Evolutionary conservation across 257 asterid species (phyloP).

Genomic region (Plantago ovata): DNA sequence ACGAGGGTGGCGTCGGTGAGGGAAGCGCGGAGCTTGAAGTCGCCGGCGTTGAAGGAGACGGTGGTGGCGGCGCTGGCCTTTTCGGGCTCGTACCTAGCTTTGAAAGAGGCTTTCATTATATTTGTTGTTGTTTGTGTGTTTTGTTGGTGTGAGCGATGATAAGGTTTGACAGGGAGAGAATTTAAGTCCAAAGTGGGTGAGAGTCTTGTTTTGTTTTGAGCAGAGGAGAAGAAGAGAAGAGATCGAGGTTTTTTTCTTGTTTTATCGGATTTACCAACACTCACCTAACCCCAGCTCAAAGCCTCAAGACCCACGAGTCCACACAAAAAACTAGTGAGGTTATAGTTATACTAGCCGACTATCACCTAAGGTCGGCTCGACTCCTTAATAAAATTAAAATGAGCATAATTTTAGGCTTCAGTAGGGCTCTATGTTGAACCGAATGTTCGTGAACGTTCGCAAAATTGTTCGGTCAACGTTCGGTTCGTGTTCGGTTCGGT

Average conservation of each 20-base stretch:
- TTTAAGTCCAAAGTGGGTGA: too few species aligned
- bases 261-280: conserved; percentile 7
- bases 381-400: too few species aligned
- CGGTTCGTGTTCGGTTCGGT: too few species aligned
- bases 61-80: conserved; percentile 67
- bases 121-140: not conserved
- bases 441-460: too few species aligned
- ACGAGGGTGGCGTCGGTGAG: conserved; percentile 85
- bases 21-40: conserved; percentile 80
- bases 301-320: too few species aligned
- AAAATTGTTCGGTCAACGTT: too few species aligned
- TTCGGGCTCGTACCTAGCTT: conserved; percentile 71
- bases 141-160: too few species aligned
- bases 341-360: too few species aligned
- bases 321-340: too few species aligned
- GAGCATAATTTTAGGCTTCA: too few species aligned
- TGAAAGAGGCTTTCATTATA: conserved; percentile 77
- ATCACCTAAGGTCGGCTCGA: too few species aligned
- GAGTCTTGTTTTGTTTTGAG: conserved; percentile 1
- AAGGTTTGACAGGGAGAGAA: not conserved
- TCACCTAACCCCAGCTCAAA: not conserved
- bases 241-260: not conserved
- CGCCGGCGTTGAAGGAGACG: conserved; percentile 80
- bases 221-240: not conserved
- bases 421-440: too few species aligned